These are phyloP conservation scores for Westerdykella aurantiaca DNA, from an alignment of 2,329 filamentous ascomycete species.

Conservation along the genomic window DNA sequence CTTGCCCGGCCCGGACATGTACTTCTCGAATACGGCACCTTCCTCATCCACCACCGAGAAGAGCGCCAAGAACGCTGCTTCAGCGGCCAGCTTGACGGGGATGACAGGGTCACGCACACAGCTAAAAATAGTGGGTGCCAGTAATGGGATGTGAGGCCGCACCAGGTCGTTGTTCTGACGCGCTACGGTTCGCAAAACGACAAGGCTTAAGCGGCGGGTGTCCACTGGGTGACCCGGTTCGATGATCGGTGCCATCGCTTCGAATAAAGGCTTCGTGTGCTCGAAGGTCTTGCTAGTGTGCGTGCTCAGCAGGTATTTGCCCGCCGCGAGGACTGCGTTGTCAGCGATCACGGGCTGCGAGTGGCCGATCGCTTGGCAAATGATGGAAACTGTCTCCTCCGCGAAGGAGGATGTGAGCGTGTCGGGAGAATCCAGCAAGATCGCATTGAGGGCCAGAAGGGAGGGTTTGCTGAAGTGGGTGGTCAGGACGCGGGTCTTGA, in stretches of 20 bases:
- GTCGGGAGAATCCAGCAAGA: slow-evolving; percentile 73
- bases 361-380: slow-evolving; percentile 72
- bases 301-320: slow-evolving; percentile 76
- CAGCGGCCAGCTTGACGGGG: slow-evolving; percentile 89
- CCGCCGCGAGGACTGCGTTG: slow-evolving; percentile 81
- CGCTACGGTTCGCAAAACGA: slow-evolving; percentile 79
- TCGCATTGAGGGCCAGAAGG: slow-evolving; percentile 79
- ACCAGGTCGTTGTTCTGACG: slow-evolving; percentile 74
- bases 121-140: slow-evolving; percentile 81
- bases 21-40: slow-evolving; percentile 81
- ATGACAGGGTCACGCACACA: slow-evolving; percentile 88
- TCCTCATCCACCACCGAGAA: slow-evolving; percentile 90
- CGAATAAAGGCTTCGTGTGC: slow-evolving; percentile 70
- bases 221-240: slow-evolving; percentile 73
- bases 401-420: slow-evolving; percentile 62
- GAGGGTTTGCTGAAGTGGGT: slow-evolving; percentile 71
- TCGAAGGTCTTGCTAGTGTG: slow-evolving; percentile 65
- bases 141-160: slow-evolving; percentile 69
- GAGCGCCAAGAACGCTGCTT: slow-evolving; percentile 86
- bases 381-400: slow-evolving; percentile 68
- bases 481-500: slow-evolving; percentile 71
- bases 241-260: slow-evolving; percentile 68
- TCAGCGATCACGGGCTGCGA: slow-evolving; percentile 74
- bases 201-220: slow-evolving; percentile 77
- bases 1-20: slow-evolving; percentile 62